phyloP scores from a whole-genome alignment of 352 stramenopile species.

The Globisporangium cylindrosporum region DNA sequence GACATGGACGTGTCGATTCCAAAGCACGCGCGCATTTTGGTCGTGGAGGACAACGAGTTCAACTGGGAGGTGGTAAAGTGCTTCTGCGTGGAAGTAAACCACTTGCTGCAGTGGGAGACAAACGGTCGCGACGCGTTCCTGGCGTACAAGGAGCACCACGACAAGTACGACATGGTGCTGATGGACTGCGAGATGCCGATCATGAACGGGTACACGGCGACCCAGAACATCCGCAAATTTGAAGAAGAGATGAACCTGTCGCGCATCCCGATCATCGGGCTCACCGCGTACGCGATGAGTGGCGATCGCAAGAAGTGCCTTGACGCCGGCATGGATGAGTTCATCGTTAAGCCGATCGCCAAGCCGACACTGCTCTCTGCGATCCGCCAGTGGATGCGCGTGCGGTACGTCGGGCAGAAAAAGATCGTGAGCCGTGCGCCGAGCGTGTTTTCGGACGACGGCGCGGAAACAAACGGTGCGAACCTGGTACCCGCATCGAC shows the following conservation, averaged over 20 bases:
- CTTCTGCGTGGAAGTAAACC: constrained; percentile 80
- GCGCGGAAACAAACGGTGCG: constrained; percentile 23
- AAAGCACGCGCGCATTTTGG: constrained; percentile 71
- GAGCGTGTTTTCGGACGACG: constrained; percentile 36
- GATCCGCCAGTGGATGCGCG: constrained; percentile 79
- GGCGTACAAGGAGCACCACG: constrained; percentile 73
- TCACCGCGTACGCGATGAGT: constrained; percentile 87
- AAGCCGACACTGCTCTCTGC: constrained; percentile 61
- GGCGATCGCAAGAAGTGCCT: constrained; percentile 81
- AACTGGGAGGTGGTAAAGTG: constrained; percentile 90
- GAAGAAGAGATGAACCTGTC: constrained; percentile 62
- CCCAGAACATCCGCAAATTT: constrained; percentile 65
- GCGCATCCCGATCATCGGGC: constrained; percentile 75
- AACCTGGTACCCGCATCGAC: constrained; percentile 71
- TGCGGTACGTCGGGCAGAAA: constrained; percentile 65
- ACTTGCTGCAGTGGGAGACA: constrained; percentile 78
- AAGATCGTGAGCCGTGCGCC: constrained; percentile 36
- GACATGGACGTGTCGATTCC: constrained; percentile 35
- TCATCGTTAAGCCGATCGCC: constrained; percentile 84
- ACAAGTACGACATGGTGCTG: constrained; percentile 73
- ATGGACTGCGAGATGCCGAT: constrained; percentile 90
- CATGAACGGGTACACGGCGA: constrained; percentile 82
- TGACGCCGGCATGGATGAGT: constrained; percentile 83
- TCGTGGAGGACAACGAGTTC: constrained; percentile 89
- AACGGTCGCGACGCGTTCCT: constrained; percentile 70